Conservation (phyloP, 2,329 filamentous ascomycete genomes). For the Exophiala bonariae region DNA sequence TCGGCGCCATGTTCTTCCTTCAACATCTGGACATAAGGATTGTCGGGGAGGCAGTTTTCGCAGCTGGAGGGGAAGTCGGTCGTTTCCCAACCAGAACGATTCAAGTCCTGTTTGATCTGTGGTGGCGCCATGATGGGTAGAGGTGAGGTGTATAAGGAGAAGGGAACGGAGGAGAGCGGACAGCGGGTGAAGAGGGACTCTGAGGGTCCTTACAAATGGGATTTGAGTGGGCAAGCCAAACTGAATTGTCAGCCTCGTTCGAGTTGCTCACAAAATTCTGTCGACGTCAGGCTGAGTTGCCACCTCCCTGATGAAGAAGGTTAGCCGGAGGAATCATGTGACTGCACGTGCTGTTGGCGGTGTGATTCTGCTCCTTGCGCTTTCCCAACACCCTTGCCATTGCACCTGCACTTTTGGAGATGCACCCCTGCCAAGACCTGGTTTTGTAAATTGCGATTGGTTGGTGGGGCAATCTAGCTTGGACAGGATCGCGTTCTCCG, state of each 20-base stretch:
- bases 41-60: constrained; percentile 92
- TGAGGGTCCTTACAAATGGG: constrained; percentile 5
- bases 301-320: background rate
- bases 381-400: no score
- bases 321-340: no score
- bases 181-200: background rate
- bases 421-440: constrained; percentile 3
- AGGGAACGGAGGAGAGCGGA: background rate
- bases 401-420: no score
- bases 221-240: background rate
- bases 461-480: background rate
- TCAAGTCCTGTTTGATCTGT: constrained; percentile 94
- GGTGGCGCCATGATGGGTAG: constrained; percentile 66
- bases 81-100: constrained; percentile 93
- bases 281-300: constrained; percentile 4
- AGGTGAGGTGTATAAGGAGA: no score
- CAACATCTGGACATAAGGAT: constrained; percentile 97
- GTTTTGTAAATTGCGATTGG: background rate
- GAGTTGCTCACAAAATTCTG: constrained; percentile 1
- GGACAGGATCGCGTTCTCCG: constrained; percentile 4
- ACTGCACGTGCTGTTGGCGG: no score
- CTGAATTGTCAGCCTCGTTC: background rate
- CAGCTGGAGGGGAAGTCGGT: constrained; percentile 54
- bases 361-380: no score
- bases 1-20: constrained; percentile 94